A percentile compares a stretch with the other conserved stretches of the same genome.
These are phyloP conservation scores for Balansia obtecta DNA, from an alignment of 2,329 filamentous ascomycete species.

Conservation along the genomic window DNA sequence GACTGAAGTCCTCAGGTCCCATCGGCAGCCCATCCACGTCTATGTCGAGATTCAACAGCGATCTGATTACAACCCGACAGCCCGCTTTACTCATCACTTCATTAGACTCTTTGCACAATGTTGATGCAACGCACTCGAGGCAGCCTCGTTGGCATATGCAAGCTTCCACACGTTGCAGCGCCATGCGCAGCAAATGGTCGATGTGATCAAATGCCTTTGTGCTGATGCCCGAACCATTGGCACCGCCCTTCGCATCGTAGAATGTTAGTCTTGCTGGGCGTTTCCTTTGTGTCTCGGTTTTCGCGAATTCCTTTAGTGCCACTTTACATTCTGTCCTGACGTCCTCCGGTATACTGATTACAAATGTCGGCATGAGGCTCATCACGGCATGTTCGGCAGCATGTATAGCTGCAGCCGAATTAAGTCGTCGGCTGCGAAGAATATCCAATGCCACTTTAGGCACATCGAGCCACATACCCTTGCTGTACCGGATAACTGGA, in stretches of 20 bases:
- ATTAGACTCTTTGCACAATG: conserved; percentile 75
- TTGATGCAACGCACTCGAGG: conserved; percentile 78
- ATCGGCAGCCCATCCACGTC: conserved; percentile 77
- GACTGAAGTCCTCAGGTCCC: conserved; percentile 61
- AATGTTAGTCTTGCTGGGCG: conserved; percentile 82
- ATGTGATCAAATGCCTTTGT: conserved; percentile 92
- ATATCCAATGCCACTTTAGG: conserved; percentile 70
- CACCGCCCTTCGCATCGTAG: conserved; percentile 87
- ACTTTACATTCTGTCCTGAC: conserved; percentile 92
- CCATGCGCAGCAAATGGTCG: conserved; percentile 63
- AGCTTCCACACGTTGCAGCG: conserved; percentile 59
- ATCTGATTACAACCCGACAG: conserved; percentile 67
- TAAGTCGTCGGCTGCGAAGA: conserved; percentile 56
- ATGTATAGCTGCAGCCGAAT: conserved; percentile 83
- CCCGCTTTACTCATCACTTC: conserved; percentile 91
- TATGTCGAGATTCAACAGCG: conserved; percentile 61
- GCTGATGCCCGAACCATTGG: conserved; percentile 71
- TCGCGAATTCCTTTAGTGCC: conserved; percentile 74
- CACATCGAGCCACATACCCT: conserved; percentile 93
- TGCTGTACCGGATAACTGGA: conserved; percentile 70
- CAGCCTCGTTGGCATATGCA: conserved; percentile 75
- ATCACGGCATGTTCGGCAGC: conserved; percentile 88
- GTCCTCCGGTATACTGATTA: conserved; percentile 80
- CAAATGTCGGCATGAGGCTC: conserved; percentile 77
- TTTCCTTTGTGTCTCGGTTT: conserved; percentile 57